Conservation (phyloP, 2,329 filamentous ascomycete genomes). For the Cladorrhinum sp. region DNA sequence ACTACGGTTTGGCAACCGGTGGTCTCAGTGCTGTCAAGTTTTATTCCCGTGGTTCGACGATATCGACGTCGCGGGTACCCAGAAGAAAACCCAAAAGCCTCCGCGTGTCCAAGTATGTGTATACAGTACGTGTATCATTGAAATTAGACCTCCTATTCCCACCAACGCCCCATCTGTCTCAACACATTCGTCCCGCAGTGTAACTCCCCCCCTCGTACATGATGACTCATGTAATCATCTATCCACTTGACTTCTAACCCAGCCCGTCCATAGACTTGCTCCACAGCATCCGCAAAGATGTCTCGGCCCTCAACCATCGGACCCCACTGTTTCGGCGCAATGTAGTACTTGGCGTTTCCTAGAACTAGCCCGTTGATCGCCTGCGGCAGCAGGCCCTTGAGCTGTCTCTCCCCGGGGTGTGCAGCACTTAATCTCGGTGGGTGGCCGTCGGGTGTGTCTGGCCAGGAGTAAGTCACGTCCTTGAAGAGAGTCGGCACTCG, state of each 20-base stretch:
- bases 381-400: conserved; percentile 10
- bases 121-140: too few species aligned
- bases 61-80: too few species aligned
- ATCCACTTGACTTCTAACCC: conserved; percentile 9
- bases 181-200: conserved; percentile 14
- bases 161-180: conserved; percentile 4
- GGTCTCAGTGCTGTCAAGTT: too few species aligned
- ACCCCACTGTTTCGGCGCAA: conserved; percentile 13
- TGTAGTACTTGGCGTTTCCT: conserved; percentile 7
- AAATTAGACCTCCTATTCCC: too few species aligned
- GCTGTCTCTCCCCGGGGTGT: not conserved
- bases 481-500: conserved; percentile 13
- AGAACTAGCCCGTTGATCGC: conserved; percentile 10
- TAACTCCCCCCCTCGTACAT: conserved; percentile 12
- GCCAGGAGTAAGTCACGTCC: conserved; percentile 7
- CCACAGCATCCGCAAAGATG: conserved; percentile 7
- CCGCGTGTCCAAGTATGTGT: too few species aligned
- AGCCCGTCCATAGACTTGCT: conserved; percentile 2
- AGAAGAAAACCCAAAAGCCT: too few species aligned
- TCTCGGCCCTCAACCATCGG: conserved; percentile 6
- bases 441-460: not conserved
- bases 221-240: conserved; percentile 15
- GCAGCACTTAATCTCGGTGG: not conserved
- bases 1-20: too few species aligned
- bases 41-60: too few species aligned